These are phyloP conservation scores for Rehmannia glutinosa DNA, from an alignment of 257 asterid species.

Conservation along the genomic window DNA sequence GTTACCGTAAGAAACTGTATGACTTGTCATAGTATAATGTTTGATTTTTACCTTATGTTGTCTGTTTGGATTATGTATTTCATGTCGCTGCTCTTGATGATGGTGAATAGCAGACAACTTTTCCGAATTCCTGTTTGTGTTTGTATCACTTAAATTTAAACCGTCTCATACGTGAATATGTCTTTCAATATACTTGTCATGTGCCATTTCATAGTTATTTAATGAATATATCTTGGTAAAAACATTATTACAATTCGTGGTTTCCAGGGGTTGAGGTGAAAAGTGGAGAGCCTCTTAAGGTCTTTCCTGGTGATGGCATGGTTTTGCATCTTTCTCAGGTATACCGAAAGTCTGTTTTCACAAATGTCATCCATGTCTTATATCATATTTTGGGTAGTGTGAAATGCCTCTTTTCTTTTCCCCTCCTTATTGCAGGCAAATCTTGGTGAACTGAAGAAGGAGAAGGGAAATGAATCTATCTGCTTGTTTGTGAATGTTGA, in stretches of 20 bases:
- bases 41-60: not conserved
- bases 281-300: conserved; percentile 50
- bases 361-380: not conserved
- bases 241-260: not conserved
- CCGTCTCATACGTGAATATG: not conserved
- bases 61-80: not conserved
- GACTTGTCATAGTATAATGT: not conserved
- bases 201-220: not conserved
- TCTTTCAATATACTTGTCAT: not conserved
- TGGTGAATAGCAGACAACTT: not conserved
- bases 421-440: conserved; percentile 38
- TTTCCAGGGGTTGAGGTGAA: conserved; percentile 64
- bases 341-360: not conserved
- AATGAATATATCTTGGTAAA: not conserved
- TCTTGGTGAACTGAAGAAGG: conserved; percentile 61
- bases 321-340: conserved; percentile 87
- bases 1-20: not conserved
- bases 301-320: conserved; percentile 43
- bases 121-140: not conserved
- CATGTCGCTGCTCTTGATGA: not conserved
- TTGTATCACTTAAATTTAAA: not conserved
- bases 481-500: conserved; percentile 47
- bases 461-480: conserved; percentile 44
- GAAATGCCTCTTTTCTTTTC: not conserved
- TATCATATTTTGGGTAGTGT: not conserved